Evolutionary conservation across 139 green algal genomes (phyloP), one percentile per base, ranked within the genome.

Genomic region (Tetradesmus obliquus): DNA sequence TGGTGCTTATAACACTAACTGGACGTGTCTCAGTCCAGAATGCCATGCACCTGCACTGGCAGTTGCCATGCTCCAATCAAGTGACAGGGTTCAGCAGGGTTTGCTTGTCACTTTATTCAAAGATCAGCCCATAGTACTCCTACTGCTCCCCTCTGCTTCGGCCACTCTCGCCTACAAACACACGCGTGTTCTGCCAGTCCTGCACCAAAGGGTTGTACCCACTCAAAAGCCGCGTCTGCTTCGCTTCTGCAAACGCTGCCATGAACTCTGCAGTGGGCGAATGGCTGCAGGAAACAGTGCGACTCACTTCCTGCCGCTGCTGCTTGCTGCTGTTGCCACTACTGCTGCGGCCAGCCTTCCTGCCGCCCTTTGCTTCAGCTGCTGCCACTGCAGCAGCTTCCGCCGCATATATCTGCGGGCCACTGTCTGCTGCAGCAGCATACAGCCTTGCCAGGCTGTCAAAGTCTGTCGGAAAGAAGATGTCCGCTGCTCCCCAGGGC

Each of bases 401-500:
- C 7, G 84, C 84, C 58, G 84, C 84, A 45, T 53, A 54, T 57
- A 60, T 5, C 19, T 9, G 24, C 24, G 24, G 84, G 3, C 84
- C 24, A 7, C 54, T 58, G 32, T 79, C 84, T 0, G 84, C 84
- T 87, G 92, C 93, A 8, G 93, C 91, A n/a, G 62, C 60, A 91
- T 98, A 97, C 84, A 98, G 88, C 57, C 22, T 51, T 22, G 82
- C 84, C 45, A 99, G 92, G 55, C 95, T 90, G 1, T 94, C 84
- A 90, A 99, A 99, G 79, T 99, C 93, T 53, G 96, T 98, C 0
- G 97, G 97, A 92, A 99, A 99, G 93, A 99, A 99, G 45, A 99
- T 98, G 92, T 99, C 97, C 10, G 95, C 94, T 12, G 55, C 87
- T 6, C 95, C 95, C 93, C 93, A 95, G 15, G 93, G 95, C 62